Conservation (phyloP, 2,329 filamentous ascomycete species). For the Trichoderma pleuroti region DNA sequence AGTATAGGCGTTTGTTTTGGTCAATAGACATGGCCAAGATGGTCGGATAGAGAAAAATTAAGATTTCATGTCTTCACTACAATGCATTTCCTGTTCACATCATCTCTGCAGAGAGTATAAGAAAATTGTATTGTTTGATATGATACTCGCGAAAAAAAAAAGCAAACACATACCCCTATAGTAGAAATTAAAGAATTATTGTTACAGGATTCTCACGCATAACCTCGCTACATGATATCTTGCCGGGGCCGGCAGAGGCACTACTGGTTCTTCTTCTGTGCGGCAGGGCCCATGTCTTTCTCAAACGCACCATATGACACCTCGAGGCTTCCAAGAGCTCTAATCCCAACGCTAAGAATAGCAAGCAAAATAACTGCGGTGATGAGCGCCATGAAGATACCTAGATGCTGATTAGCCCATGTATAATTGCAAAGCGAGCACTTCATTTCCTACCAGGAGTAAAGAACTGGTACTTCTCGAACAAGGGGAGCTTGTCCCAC, state of each 20-base stretch:
- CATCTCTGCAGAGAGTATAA: not conserved
- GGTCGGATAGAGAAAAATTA: not conserved
- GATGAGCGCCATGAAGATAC: conserved; percentile 83
- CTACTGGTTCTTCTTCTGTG: conserved; percentile 69
- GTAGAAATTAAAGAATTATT: not conserved
- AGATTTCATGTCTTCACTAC: not conserved
- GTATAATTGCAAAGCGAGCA: not conserved
- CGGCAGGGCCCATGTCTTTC: conserved; percentile 87
- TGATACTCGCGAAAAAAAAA: not conserved
- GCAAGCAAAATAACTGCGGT: conserved; percentile 67
- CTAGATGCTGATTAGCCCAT: conserved; percentile 42
- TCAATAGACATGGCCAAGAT: not conserved
- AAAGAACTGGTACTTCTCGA: conserved; percentile 94
- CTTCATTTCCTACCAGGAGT: conserved; percentile 62
- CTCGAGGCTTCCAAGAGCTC: conserved; percentile 73
- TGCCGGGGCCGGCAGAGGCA: not conserved
- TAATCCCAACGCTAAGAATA: conserved; percentile 76
- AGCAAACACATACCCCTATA: not conserved
- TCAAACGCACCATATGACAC: conserved; percentile 94
- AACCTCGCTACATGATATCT: not conserved
- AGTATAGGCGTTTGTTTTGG: conserved; percentile 14
- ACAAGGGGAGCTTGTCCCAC: conserved; percentile 55
- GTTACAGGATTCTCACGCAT: conserved; percentile 19
- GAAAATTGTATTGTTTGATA: not conserved
- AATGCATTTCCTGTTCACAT: not conserved